Evolutionary conservation across 345 rosid species (phyloP).

Genomic region (Hevea brasiliensis): DNA sequence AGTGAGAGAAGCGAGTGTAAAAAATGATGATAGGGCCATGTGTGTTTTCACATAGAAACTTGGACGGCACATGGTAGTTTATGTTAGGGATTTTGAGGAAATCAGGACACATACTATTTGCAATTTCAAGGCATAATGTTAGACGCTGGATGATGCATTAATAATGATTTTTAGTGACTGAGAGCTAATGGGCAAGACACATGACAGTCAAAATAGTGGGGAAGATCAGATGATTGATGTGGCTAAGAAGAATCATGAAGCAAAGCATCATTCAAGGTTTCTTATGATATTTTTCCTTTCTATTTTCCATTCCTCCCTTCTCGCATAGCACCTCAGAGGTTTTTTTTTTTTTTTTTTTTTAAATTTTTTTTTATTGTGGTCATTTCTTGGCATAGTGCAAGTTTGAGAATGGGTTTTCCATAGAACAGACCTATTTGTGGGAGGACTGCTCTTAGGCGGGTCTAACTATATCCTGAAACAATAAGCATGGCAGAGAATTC

Average conservation of each 20-base stretch:
- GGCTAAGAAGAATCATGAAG: neutral
- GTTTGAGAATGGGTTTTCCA: neutral
- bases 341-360: neutral
- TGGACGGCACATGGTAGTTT: neutral
- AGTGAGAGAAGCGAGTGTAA: no score
- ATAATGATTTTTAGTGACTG: neutral
- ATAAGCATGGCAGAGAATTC: neutral
- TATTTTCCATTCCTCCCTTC: neutral
- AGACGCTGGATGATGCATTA: neutral
- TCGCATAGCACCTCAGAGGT: neutral
- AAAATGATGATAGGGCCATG: neutral
- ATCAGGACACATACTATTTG: neutral
- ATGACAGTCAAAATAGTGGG: neutral
- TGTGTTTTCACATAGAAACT: neutral
- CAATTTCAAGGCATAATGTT: neutral
- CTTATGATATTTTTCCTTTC: neutral
- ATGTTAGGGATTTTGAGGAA: neutral
- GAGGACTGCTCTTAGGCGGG: neutral
- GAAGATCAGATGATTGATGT: neutral
- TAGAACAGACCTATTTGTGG: neutral
- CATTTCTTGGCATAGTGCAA: neutral
- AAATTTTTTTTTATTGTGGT: neutral
- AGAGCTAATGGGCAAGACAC: neutral
- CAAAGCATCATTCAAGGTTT: neutral
- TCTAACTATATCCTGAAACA: neutral